Percentiles rank a stretch among this genome's conserved stretches.
These are phyloP conservation scores for Trifolium repens DNA, from an alignment of 306 rosid genomes.

Conservation along the genomic window DNA sequence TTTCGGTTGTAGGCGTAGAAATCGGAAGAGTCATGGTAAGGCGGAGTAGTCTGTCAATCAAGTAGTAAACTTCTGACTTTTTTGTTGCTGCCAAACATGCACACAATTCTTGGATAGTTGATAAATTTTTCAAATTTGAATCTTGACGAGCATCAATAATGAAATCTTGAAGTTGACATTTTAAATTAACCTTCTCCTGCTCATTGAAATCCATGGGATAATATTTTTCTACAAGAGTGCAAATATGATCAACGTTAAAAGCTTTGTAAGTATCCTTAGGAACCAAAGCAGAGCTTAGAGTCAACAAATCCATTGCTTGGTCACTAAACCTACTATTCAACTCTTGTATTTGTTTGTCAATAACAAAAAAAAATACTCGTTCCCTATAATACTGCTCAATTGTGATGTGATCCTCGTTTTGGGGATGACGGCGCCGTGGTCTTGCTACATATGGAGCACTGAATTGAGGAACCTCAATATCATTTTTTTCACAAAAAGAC, in stretches of 20 bases:
- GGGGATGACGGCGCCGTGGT: neutral
- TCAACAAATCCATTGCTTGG: neutral
- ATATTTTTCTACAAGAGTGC: neutral
- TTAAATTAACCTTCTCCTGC: too few relatives aligned
- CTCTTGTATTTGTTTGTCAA: neutral
- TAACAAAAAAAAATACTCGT: neutral
- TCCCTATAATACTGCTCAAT: neutral
- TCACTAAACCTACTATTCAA: neutral
- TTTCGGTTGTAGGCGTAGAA: neutral
- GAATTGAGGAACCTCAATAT: neutral
- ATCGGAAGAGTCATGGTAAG: neutral
- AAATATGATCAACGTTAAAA: neutral
- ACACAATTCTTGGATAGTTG: neutral
- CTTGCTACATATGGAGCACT: neutral
- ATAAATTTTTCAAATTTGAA: neutral
- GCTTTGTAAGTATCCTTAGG: neutral
- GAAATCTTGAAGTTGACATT: neutral
- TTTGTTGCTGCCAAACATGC: neutral
- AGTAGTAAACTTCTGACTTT: neutral
- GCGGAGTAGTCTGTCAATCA: neutral
- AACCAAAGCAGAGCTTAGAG: constrained; percentile 10
- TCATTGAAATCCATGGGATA: neutral
- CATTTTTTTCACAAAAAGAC: neutral
- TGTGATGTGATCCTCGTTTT: neutral
- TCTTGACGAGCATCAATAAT: neutral